Percentiles rank a stretch among this genome's conserved stretches.
Conservation (phyloP, 768 basidiomycete genomes). For the Lactifluus volemus region DNA sequence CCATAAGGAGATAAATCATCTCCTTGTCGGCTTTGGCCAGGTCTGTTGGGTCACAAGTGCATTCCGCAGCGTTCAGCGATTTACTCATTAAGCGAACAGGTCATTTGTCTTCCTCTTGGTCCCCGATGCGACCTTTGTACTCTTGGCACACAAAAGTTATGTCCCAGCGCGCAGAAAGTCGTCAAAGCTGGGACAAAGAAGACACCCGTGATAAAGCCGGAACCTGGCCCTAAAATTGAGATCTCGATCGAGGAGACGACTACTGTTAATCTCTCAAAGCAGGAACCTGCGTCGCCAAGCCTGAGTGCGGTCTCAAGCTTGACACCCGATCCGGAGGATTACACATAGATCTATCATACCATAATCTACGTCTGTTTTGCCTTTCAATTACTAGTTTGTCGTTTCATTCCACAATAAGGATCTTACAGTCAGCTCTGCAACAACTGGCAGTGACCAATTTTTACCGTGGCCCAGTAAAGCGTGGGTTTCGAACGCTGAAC, state of each 20-base stretch:
- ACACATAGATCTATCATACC: not conserved
- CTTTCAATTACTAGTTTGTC: not conserved
- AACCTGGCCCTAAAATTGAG: conserved; percentile 31
- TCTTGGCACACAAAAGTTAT: conserved; percentile 45
- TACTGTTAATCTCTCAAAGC: not conserved
- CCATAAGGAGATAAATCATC: conserved; percentile 66
- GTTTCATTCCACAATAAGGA: not conserved
- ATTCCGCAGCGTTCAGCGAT: not conserved
- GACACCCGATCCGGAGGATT: conserved; percentile 10
- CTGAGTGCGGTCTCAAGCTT: conserved; percentile 7
- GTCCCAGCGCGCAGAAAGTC: conserved; percentile 52
- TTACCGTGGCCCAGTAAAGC: too few species aligned
- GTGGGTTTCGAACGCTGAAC: too few species aligned
- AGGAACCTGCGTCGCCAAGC: not conserved
- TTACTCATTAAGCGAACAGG: conserved; percentile 30
- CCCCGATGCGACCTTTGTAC: conserved; percentile 60
- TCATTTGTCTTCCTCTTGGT: conserved; percentile 54
- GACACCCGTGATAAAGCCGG: not conserved
- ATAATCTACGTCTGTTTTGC: not conserved
- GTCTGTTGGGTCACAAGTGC: conserved; percentile 28
- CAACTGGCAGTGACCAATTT: too few species aligned
- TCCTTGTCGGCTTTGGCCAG: conserved; percentile 83
- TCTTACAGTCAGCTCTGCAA: too few species aligned
- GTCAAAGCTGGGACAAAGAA: conserved; percentile 20
- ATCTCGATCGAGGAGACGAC: conserved; percentile 30